Evolutionary conservation across 371 early-diverging fungal genomes (phyloP), one percentile per base, ranked within the genome.

Genomic region (Rhizopus arrhizus): DNA sequence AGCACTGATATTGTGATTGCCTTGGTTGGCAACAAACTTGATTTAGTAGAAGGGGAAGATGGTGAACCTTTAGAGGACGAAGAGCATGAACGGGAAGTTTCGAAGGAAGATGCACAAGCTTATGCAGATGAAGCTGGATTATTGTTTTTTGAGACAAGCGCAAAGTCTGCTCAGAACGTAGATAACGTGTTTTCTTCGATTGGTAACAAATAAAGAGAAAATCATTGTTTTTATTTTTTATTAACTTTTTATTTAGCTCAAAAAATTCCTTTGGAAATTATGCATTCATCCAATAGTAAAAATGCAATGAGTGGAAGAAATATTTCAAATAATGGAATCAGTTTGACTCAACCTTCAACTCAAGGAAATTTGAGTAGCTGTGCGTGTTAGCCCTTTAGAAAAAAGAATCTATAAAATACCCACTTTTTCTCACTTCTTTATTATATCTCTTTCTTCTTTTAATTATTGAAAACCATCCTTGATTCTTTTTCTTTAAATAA

Each of bases 1-100:
- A 97, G 92, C 73, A 91, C 93, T 46, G 89, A 89, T 71, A 99
- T 95, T 64, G 94, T 98, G 58, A 97, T 95, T 83, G 97, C 97
- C 22, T 77, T 99, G 63, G 96, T 96, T 34, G 99, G 97, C 48
- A 97, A 97, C 80, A 97, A 98, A 77, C 77, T 91, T 12, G 98
- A 98, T 70, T 69, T 97, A 62, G 90, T 81, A 29, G 57, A 70
- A 59, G 55, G 70, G 38, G 70, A 67, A 16, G 56, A 66, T 36
- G 22, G 15, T 13, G 55, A 52, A 76, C 52, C 52, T 15, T 32
- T 8, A 2, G 48, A 58, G 0, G 86, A 56, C 84, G 87, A 65
- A 80, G 85, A 51, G 82, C 84, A 74, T 28, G 63, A 59, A 35
- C 74, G 89, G 66, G 80, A 87, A 56, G 88, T 89, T 28, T 48